These are phyloP conservation scores for Perilla frutescens DNA, from an alignment of 257 asterid genomes.

Conservation along the genomic window DNA sequence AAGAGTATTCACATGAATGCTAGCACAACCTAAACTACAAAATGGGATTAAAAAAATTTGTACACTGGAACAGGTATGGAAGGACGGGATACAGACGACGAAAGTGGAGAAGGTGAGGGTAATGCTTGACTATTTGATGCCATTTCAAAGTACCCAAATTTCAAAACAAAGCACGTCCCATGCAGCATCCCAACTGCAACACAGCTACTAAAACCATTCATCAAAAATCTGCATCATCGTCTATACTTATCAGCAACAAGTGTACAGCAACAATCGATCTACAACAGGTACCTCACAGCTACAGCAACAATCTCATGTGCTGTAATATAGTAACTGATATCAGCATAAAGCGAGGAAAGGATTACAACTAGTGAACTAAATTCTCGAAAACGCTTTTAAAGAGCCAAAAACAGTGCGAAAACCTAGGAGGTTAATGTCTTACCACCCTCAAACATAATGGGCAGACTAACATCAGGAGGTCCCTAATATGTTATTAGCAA, in stretches of 20 bases:
- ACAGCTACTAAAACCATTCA: slow-evolving; percentile 51
- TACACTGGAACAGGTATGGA: not conserved
- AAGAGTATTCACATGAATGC: not conserved
- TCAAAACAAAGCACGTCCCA: slow-evolving; percentile 16
- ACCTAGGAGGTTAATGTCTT: slow-evolving; percentile 20
- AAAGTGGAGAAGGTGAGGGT: no score
- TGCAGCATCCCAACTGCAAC: slow-evolving; percentile 51
- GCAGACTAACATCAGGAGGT: slow-evolving; percentile 21
- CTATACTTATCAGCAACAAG: slow-evolving; percentile 51
- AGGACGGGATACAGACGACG: no score
- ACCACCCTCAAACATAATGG: slow-evolving; percentile 23
- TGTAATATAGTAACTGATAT: slow-evolving; percentile 47
- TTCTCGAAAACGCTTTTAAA: slow-evolving; percentile 9
- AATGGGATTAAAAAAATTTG: not conserved
- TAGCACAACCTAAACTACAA: not conserved
- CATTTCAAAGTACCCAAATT: not conserved
- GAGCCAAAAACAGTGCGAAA: slow-evolving; percentile 5
- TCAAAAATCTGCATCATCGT: slow-evolving; percentile 53
- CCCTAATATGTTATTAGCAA: slow-evolving; percentile 32
- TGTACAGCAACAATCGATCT: slow-evolving; percentile 51
- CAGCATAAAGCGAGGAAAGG: slow-evolving; percentile 39
- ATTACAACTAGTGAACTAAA: slow-evolving; percentile 3
- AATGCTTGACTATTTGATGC: not conserved
- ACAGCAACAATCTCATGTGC: slow-evolving; percentile 59
- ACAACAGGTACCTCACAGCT: slow-evolving; percentile 49